Evolutionary conservation across 108 stramenopile genomes (phyloP), one percentile per base, ranked within the genome.

Genomic region (Chaetoceros muelleri): DNA sequence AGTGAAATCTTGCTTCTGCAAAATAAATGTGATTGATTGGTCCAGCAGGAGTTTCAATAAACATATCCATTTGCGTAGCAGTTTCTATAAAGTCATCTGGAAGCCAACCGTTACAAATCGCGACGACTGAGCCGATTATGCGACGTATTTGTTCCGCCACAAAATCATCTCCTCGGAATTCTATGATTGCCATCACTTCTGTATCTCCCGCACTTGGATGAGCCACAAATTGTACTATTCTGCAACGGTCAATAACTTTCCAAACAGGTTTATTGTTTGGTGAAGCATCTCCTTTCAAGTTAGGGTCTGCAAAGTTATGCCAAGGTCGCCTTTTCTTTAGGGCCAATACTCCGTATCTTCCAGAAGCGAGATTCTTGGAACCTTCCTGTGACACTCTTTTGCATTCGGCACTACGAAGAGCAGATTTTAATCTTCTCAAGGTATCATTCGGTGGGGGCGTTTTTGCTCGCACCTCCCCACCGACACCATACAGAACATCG

Each of bases 281-380:
- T 46, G 76, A 79, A 5, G 76, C 64, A 21, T 65, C 69, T 26
- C 84, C 84, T 51, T 57, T 48, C 20, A 84, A 53, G n/a, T 45
- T 18, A 2, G 79, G 70, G 58, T 76, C 72, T 17, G 72, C 69
- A 65, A 84, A 90, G 52, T 85, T 86, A 40, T 85, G 85, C 78
- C 78, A 90, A 17, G 82, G 60, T 45, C 67, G 56, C 56, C 71
- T 31, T 52, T 74, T 67, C 48, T 76, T 78, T 18, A 65, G 44
- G 54, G 73, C 70, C 8, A 89, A 55, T 28, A 66, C 69, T 1
- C 87, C 87, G 56, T 79, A 88, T 17, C 87, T 71, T 16, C 83
- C 79, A 7, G 67, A 29, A 17, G 72, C 69, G 2, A 76, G 46
- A 60, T 61, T 71, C 19, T 59, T 40, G 3, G 55, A n/a, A 18